Conservation (phyloP, 352 stramenopile genomes). For the Pythium biforme region DNA sequence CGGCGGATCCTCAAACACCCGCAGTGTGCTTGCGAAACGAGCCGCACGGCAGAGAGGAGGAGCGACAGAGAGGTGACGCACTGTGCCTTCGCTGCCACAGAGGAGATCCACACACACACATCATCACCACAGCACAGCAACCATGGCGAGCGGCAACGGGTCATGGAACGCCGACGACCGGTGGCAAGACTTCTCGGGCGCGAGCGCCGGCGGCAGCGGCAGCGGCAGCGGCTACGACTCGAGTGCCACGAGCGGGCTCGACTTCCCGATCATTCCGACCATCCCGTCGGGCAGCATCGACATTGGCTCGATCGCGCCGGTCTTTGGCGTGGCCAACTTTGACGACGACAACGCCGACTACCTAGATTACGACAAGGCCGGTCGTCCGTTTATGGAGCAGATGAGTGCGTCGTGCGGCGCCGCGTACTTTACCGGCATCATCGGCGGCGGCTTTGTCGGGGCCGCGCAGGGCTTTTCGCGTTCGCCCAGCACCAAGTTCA, state of each 20-base stretch:
- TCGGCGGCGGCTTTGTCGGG: conserved; percentile 71
- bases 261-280: conserved; percentile 71
- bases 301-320: conserved; percentile 76
- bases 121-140: conserved; percentile 4
- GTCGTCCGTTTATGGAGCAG: conserved; percentile 84
- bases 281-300: conserved; percentile 80
- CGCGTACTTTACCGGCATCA: conserved; percentile 83
- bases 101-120: conserved; percentile 3
- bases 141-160: conserved; percentile 34
- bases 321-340: conserved; percentile 81
- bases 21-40: conserved; percentile 2
- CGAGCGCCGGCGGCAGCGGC: conserved; percentile 19
- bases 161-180: conserved; percentile 75
- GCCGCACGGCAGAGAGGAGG: neutral
- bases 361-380: conserved; percentile 82
- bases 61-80: conserved; percentile 8
- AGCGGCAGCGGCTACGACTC: conserved; percentile 54
- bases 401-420: conserved; percentile 76
- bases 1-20: too few species aligned
- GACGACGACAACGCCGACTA: conserved; percentile 80
- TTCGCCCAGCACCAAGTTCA: conserved; percentile 84
- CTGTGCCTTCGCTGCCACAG: conserved; percentile 12
- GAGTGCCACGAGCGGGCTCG: conserved; percentile 41
- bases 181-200: conserved; percentile 66
- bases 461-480: conserved; percentile 63